Evolutionary conservation across 805 yeast genomes (phyloP).

Genomic region (Tetrapisispora pingtungensis): DNA sequence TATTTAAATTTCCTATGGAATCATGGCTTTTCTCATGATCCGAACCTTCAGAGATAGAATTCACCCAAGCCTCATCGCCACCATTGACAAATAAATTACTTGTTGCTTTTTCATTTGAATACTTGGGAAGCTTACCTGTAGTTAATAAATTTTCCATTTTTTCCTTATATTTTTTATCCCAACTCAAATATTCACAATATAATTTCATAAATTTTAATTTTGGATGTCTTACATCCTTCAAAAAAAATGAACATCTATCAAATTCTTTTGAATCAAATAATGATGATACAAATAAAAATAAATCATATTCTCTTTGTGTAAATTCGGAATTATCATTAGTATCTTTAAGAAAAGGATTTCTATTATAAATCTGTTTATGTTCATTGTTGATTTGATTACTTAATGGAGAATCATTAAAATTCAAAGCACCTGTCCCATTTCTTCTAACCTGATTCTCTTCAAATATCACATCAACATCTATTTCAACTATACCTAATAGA

Average conservation of each 20-base stretch:
- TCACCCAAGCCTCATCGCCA: not conserved
- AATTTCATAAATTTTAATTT: conserved; percentile 48
- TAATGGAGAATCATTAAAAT: conserved; percentile 14
- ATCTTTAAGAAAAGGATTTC: not conserved
- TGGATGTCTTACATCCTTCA: conserved; percentile 43
- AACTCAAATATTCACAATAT: conserved; percentile 62
- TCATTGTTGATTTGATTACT: conserved; percentile 8
- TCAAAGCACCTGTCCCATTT: conserved; percentile 1
- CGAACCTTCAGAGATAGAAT: not conserved
- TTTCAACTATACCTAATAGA: conserved; percentile 42
- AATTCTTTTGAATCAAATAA: conserved; percentile 80
- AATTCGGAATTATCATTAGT: conserved; percentile 7
- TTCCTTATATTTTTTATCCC: conserved; percentile 68
- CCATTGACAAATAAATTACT: not conserved
- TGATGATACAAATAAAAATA: conserved; percentile 52
- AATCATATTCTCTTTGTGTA: conserved; percentile 32
- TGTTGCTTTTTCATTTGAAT: conserved; percentile 4
- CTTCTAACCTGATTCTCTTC: conserved; percentile 1
- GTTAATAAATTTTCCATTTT: conserved; percentile 58
- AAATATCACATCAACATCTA: not conserved
- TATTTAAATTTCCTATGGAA: not conserved
- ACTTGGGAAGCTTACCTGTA: conserved; percentile 18
- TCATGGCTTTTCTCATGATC: conserved; percentile 4
- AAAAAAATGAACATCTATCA: conserved; percentile 57
- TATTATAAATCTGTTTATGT: not conserved